Percentiles rank a stretch among this genome's conserved stretches.
These are phyloP conservation scores for Populus hybrid DNA, from an alignment of 441 rosid genomes.

Conservation along the genomic window DNA sequence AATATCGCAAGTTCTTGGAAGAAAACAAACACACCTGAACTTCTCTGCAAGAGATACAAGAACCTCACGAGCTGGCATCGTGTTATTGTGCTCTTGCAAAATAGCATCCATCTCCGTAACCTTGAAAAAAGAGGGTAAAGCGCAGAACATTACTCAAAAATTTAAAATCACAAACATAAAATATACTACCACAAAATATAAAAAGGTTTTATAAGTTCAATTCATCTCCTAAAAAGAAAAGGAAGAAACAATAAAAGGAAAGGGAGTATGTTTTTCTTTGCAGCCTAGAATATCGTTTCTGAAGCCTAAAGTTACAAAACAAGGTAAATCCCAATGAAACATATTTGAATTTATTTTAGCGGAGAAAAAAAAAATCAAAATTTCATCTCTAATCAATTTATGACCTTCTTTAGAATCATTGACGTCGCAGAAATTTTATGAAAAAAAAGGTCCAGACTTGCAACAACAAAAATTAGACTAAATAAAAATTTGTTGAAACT, in stretches of 20 bases:
- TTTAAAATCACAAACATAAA: slow-evolving; percentile 1
- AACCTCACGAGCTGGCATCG: slow-evolving; percentile 75
- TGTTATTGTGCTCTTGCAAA: slow-evolving; percentile 70
- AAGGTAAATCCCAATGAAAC: neutral
- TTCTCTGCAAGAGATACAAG: too few relatives aligned
- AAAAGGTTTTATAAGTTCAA: too few relatives aligned
- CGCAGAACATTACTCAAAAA: neutral
- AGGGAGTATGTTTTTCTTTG: too few relatives aligned
- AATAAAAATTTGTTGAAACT: neutral
- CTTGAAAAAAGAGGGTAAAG: slow-evolving; percentile 28
- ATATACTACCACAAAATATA: neutral
- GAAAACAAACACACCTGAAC: too few relatives aligned
- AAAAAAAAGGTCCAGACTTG: neutral
- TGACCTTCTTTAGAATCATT: neutral
- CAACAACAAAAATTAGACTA: neutral
- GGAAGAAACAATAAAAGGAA: too few relatives aligned
- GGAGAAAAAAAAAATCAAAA: neutral
- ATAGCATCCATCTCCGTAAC: slow-evolving; percentile 91
- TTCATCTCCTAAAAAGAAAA: neutral
- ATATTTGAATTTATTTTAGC: neutral
- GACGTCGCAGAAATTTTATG: neutral
- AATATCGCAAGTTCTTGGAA: too few relatives aligned
- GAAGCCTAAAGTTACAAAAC: neutral
- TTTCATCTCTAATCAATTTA: neutral
- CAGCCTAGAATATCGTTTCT: neutral